Base-by-base conservation (phyloP, 495 filamentous ascomycete species). In the Trichoderma gamsii region DNA sequence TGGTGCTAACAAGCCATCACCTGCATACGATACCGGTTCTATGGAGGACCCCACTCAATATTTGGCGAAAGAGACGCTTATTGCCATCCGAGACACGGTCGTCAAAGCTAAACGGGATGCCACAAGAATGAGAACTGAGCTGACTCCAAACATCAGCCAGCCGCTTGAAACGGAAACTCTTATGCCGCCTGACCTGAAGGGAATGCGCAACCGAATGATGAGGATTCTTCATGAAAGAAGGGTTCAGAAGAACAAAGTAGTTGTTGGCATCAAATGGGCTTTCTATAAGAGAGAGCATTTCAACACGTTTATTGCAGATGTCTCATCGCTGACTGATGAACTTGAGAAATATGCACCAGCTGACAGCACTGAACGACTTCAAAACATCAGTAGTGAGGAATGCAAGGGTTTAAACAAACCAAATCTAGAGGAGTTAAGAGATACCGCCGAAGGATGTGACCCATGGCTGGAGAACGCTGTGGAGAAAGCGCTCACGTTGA, bases 281-380 rank as follows among this genome's bases (percentile, higher is more conserved):
- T 70, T 70, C 18, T 70, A 70, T 25, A 63, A 70, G 41, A 68
- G 43, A 59, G 66, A 41, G 1, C 51, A 67, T 15, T 70, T 70
- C 43, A 41, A 70, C 16, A 68, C 56, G 11, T 70, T 70, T 35
- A n/a, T 70, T 6, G 29, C 65, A n/a, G 49, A 68, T 38, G 64
- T 70, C 21, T 67, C 69, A 8, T 23, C 12, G 9, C 69, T 68
- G 3, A 41, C 67, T 1, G 51, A 63, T 27, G 59, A 41, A 11
- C 69, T 70, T 13, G 69, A 70, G 29, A 65, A 61, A 1, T n/a
- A 46, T 4, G 12, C 68, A 15, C 41, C 66, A 9, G 65, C 64
- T 21, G 69, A 64, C n/a, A 52, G 9, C 18, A 18, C 0, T 13
- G 13, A 52, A 18, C 15, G 18, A n/a, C 15, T 52, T 7, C 49